Evolutionary conservation across 1,139 yeast species (phyloP).

Genomic region (Cylindricascospora bacillispora): DNA sequence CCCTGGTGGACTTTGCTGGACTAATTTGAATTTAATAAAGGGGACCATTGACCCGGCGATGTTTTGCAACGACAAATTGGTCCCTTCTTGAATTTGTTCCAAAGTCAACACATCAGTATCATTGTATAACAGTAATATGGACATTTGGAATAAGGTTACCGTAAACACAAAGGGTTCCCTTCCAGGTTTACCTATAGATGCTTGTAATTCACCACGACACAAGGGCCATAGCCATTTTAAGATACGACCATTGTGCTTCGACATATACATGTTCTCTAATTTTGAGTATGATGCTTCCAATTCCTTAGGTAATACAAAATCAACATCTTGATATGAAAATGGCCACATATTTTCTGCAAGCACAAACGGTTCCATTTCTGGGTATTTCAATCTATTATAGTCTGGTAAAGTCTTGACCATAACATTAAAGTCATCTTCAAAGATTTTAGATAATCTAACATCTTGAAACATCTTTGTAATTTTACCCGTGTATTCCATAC

Average conservation of each 20-base stretch:
- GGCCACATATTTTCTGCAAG: slow-evolving; percentile 93
- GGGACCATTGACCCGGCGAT: slow-evolving; percentile 70
- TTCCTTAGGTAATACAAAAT: slow-evolving; percentile 49
- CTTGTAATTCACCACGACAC: slow-evolving; percentile 84
- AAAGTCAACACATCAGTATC: slow-evolving; percentile 39
- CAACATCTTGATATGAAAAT: slow-evolving; percentile 33
- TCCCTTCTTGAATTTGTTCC: slow-evolving; percentile 48
- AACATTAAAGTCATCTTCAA: slow-evolving; percentile 54
- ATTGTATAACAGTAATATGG: slow-evolving; percentile 72
- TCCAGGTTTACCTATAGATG: slow-evolving; percentile 73
- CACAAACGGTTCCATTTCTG: slow-evolving; percentile 63
- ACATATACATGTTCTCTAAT: slow-evolving; percentile 55
- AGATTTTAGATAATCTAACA: slow-evolving; percentile 73
- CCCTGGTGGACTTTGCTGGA: slow-evolving; percentile 53
- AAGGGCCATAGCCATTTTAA: slow-evolving; percentile 95
- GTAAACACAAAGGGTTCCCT: slow-evolving; percentile 74
- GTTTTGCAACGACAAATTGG: slow-evolving; percentile 53
- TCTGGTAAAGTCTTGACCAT: slow-evolving; percentile 29
- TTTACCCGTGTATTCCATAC: slow-evolving; percentile 84
- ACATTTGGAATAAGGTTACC: slow-evolving; percentile 77
- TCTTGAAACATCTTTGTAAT: slow-evolving; percentile 96
- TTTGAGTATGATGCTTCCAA: slow-evolving; percentile 52
- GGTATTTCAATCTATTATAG: slow-evolving; percentile 30
- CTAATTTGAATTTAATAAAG: slow-evolving; percentile 63
- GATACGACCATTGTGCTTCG: slow-evolving; percentile 76